These are phyloP conservation scores for Gloeostereum incarnatum DNA, from an alignment of 768 basidiomycete genomes.

Conservation along the genomic window DNA sequence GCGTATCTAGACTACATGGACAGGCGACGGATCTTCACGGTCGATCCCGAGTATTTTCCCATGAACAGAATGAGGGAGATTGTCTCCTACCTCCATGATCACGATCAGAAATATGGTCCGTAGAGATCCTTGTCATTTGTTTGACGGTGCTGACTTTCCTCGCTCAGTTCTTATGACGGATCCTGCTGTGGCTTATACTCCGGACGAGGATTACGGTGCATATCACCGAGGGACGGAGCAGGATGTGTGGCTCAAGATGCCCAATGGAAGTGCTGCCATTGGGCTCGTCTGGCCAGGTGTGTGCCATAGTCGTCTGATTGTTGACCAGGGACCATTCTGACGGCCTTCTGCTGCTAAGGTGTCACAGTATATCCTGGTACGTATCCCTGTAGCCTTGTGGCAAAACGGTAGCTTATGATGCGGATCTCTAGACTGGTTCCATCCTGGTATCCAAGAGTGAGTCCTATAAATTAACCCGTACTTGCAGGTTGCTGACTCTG, in stretches of 20 bases:
- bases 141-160: not conserved
- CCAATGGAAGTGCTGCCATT: conserved; percentile 47
- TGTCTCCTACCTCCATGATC: conserved; percentile 47
- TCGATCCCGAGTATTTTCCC: conserved; percentile 63
- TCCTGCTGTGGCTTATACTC: conserved; percentile 51
- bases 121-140: conserved; percentile 8
- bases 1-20: conserved; percentile 53
- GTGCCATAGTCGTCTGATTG: too few relatives aligned
- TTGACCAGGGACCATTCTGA: too few relatives aligned
- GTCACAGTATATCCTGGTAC: conserved; percentile 50
- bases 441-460: conserved; percentile 38
- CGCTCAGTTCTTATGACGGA: conserved; percentile 61
- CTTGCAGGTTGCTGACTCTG: not conserved
- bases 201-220: conserved; percentile 36
- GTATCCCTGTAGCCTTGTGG: conserved; percentile 1
- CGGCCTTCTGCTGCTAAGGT: conserved; percentile 20
- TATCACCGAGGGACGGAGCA: conserved; percentile 42
- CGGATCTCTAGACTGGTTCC: conserved; percentile 45
- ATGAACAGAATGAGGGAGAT: conserved; percentile 54
- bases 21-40: conserved; percentile 56
- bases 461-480: conserved; percentile 13
- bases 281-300: conserved; percentile 60
- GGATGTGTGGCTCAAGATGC: conserved; percentile 54
- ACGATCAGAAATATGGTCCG: conserved; percentile 51
- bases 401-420: not conserved